phyloP scores from a whole-genome alignment of 805 yeast species.

The Myxozyma vanderwaltii region DNA sequence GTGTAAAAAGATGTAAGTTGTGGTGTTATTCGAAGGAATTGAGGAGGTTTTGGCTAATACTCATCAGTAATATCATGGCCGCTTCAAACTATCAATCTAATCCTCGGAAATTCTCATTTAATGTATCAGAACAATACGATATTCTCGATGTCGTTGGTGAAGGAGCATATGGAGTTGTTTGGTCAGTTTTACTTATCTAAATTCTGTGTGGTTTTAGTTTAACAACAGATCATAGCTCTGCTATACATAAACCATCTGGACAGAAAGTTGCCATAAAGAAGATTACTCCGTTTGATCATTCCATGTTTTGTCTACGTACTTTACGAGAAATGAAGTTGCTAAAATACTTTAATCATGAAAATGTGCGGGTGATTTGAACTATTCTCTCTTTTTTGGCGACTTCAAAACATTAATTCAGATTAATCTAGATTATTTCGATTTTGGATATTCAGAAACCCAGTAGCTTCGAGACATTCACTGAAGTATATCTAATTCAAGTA shows the following conservation, averaged over 20 bases:
- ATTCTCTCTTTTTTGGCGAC: neutral
- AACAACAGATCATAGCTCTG: constrained; percentile 53
- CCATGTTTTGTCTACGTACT: constrained; percentile 86
- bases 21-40: too few relatives aligned
- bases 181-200: constrained; percentile 27
- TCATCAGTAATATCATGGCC: neutral
- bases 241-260: constrained; percentile 80
- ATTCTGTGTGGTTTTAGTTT: neutral
- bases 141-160: constrained; percentile 85
- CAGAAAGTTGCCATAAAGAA: constrained; percentile 94
- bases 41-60: too few relatives aligned
- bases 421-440: constrained; percentile 69
- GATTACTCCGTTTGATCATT: constrained; percentile 86
- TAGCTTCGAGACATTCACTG: constrained; percentile 72
- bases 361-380: constrained; percentile 41
- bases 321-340: constrained; percentile 84
- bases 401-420: too few relatives aligned
- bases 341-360: constrained; percentile 90
- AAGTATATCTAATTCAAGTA: constrained; percentile 67
- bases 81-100: constrained; percentile 8
- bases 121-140: constrained; percentile 84
- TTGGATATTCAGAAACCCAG: constrained; percentile 87
- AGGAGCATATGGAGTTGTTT: constrained; percentile 94
- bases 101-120: constrained; percentile 59
- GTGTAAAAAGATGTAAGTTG: too few relatives aligned